Conservation (phyloP, 257 asterid genomes). For the Thymus quinquecostatus region DNA sequence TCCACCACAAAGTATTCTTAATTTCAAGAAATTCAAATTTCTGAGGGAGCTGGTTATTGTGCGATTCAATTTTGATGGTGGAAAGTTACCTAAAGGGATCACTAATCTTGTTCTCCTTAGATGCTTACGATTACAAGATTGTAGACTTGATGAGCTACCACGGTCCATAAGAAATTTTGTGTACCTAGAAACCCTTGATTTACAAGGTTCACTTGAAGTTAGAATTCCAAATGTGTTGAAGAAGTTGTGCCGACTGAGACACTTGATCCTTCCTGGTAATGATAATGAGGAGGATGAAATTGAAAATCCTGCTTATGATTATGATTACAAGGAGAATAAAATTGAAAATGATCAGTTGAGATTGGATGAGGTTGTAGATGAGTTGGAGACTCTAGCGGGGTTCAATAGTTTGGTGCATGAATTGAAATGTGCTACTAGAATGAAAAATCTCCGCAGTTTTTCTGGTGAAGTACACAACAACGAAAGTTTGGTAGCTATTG, state of each 20-base stretch:
- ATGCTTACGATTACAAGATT: neutral
- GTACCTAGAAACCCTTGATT: neutral
- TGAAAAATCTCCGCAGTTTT: neutral
- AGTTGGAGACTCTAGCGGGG: neutral
- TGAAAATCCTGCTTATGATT: too few species aligned
- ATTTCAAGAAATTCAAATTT: neutral
- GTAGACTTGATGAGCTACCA: constrained; percentile 7
- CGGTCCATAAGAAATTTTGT: constrained; percentile 4
- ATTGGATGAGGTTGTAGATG: constrained; percentile 2
- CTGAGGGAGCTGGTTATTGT: neutral
- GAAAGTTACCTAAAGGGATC: constrained; percentile 11
- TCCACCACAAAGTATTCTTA: neutral
- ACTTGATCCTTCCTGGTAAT: constrained; percentile 20
- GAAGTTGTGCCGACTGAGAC: constrained; percentile 11
- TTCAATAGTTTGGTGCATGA: neutral
- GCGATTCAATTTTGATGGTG: neutral
- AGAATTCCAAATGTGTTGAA: constrained; percentile 12
- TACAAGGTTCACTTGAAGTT: neutral
- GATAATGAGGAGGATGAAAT: too few species aligned
- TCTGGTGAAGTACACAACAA: neutral
- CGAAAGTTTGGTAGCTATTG: neutral
- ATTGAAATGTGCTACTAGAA: neutral
- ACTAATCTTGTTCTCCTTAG: constrained; percentile 9
- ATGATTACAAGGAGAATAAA: neutral
- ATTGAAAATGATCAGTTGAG: neutral